Conservation (phyloP, 129 eudicot species). For the Artemisia annua region DNA sequence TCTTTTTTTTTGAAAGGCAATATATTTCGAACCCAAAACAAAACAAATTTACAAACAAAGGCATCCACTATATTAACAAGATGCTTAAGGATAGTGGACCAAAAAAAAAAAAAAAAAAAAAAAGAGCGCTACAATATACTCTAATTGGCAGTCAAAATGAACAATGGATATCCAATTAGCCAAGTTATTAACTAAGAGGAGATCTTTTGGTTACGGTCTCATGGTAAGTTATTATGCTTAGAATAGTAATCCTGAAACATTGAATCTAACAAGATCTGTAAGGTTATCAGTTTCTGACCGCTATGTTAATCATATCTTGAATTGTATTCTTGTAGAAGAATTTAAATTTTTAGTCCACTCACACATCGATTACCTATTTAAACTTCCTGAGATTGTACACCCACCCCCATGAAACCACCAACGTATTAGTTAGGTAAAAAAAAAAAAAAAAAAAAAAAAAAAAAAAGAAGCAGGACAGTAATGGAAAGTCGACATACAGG, state of each 20-base stretch:
- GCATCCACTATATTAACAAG: too few relatives aligned
- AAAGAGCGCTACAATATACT: too few relatives aligned
- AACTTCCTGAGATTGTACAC: slow-evolving; percentile 5
- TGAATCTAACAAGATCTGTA: neutral
- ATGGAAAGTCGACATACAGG: slow-evolving; percentile 49
- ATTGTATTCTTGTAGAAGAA: neutral
- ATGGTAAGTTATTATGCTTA: neutral
- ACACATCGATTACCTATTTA: slow-evolving; percentile 1
- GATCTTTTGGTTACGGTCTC: neutral
- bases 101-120: too few relatives aligned
- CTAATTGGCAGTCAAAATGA: too few relatives aligned
- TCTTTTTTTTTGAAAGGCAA: neutral
- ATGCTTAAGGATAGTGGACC: too few relatives aligned
- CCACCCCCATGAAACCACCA: slow-evolving; percentile 6
- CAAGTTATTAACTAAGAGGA: neutral
- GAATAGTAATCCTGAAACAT: neutral
- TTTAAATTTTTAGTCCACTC: neutral
- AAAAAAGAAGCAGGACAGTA: neutral
- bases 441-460: neutral
- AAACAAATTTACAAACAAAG: too few relatives aligned
- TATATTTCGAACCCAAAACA: too few relatives aligned
- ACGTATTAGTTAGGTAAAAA: too few relatives aligned
- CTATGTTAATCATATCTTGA: neutral
- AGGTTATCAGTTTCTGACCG: neutral
- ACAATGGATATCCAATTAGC: slow-evolving; percentile 1